Conservation (phyloP, 768 basidiomycete species). For the Phaffia tasmanica region DNA sequence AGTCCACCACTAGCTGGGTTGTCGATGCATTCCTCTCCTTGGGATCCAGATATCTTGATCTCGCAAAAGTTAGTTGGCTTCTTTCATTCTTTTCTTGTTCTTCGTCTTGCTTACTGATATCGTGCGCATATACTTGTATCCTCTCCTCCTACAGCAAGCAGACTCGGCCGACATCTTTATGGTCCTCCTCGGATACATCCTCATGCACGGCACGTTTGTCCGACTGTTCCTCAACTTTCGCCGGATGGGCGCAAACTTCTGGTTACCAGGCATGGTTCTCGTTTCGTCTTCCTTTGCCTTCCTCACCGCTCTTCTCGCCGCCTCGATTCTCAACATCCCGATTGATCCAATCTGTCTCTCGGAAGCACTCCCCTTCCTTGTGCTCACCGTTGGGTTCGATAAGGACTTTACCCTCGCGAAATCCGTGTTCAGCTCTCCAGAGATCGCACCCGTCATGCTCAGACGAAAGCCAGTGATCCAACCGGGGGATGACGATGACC, state of each 20-base stretch:
- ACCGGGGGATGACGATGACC: conserved; percentile 27
- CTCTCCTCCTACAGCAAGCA: conserved; percentile 53
- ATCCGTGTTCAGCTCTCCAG: conserved; percentile 74
- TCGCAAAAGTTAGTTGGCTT: neutral
- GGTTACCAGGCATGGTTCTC: conserved; percentile 57
- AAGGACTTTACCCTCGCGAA: conserved; percentile 86
- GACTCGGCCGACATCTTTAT: conserved; percentile 92
- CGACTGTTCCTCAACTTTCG: conserved; percentile 80
- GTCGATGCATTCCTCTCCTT: neutral
- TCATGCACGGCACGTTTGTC: conserved; percentile 94
- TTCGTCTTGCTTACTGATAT: no score
- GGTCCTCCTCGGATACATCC: conserved; percentile 79
- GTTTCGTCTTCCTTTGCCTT: conserved; percentile 72
- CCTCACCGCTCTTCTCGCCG: conserved; percentile 66
- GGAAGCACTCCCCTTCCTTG: conserved; percentile 93
- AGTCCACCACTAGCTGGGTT: no score
- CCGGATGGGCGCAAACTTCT: conserved; percentile 64
- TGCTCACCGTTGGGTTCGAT: conserved; percentile 96
- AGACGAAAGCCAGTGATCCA: conserved; percentile 25
- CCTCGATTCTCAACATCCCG: conserved; percentile 64
- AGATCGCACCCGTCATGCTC: conserved; percentile 37
- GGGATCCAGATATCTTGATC: neutral
- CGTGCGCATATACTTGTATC: no score
- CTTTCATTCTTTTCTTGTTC: conserved; percentile 14
- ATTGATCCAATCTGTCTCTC: conserved; percentile 87